These are phyloP conservation scores for Neofusicoccum laricinum DNA, from an alignment of 2,329 filamentous ascomycete species.

Conservation along the genomic window DNA sequence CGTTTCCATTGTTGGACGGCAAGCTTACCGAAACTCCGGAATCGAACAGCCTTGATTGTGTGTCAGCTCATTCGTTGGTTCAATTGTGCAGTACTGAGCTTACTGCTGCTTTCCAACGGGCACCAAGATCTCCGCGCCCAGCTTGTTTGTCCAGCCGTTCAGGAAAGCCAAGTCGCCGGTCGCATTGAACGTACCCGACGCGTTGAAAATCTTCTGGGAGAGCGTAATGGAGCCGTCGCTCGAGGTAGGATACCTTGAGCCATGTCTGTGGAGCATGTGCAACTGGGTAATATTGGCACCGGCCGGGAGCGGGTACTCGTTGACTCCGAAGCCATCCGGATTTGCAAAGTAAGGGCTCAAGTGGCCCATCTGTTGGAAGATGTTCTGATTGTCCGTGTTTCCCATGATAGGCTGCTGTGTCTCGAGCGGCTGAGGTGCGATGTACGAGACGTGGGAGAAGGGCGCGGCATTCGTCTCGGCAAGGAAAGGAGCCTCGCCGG, in stretches of 20 bases:
- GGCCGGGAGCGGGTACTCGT: slow-evolving; percentile 66
- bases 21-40: background rate
- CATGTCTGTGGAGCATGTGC: slow-evolving; percentile 71
- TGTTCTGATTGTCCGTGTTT: slow-evolving; percentile 57
- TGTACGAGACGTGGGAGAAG: slow-evolving; percentile 59
- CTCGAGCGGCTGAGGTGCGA: slow-evolving; percentile 68
- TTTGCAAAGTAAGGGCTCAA: slow-evolving; percentile 69
- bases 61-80: no score
- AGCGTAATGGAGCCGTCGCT: slow-evolving; percentile 59
- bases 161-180: slow-evolving; percentile 63
- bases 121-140: slow-evolving; percentile 70
- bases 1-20: background rate
- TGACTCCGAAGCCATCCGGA: slow-evolving; percentile 66
- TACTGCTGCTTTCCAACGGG: slow-evolving; percentile 68
- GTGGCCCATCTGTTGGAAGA: slow-evolving; percentile 69
- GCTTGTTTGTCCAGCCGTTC: slow-evolving; percentile 65
- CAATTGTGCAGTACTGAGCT: background rate
- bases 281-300: slow-evolving; percentile 69
- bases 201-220: slow-evolving; percentile 53
- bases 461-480: slow-evolving; percentile 68
- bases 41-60: background rate
- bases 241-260: slow-evolving; percentile 68
- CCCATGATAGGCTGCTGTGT: slow-evolving; percentile 67
- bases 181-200: slow-evolving; percentile 54
- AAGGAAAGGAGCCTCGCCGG: slow-evolving; percentile 66